Evolutionary conservation across 345 rosid genomes (phyloP).

Genomic region (Bruguiera parviflora): DNA sequence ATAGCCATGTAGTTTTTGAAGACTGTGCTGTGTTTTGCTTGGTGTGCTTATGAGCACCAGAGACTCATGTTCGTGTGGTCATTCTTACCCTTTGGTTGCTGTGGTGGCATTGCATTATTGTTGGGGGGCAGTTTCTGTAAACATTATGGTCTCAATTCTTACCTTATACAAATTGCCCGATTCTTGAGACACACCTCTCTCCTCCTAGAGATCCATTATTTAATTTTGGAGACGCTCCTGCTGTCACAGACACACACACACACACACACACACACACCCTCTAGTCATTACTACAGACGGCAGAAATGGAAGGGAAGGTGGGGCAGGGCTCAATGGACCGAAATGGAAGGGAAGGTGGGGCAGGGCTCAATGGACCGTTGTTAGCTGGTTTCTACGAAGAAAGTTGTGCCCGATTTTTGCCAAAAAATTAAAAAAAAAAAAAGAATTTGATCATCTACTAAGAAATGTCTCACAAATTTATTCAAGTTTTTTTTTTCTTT

Average conservation of each 20-base stretch:
- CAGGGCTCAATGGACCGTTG: slow-evolving; percentile 4
- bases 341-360: not conserved
- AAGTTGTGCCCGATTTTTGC: not conserved
- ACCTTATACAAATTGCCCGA: too few species aligned
- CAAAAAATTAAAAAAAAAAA: too few species aligned
- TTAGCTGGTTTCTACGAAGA: slow-evolving; percentile 29
- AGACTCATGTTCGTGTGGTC: too few species aligned
- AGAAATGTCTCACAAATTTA: too few species aligned
- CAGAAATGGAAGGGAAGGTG: not conserved
- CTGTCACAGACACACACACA: slow-evolving; percentile 36
- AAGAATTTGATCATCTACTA: too few species aligned
- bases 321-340: not conserved
- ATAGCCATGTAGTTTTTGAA: not conserved
- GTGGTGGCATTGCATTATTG: too few species aligned
- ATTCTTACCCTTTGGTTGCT: too few species aligned
- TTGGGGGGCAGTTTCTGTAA: too few species aligned
- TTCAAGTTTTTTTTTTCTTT: too few species aligned
- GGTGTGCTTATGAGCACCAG: too few species aligned
- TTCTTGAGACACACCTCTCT: too few species aligned
- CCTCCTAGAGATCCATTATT: slow-evolving; percentile 37
- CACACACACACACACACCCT: not conserved
- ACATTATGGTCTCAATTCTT: too few species aligned
- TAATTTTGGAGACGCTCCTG: slow-evolving; percentile 42
- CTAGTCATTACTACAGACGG: slow-evolving; percentile 4
- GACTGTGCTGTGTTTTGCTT: not conserved